Base-by-base conservation (phyloP, 1,139 yeast genomes). In the Kurtzmaniella quercitrusa region DNA sequence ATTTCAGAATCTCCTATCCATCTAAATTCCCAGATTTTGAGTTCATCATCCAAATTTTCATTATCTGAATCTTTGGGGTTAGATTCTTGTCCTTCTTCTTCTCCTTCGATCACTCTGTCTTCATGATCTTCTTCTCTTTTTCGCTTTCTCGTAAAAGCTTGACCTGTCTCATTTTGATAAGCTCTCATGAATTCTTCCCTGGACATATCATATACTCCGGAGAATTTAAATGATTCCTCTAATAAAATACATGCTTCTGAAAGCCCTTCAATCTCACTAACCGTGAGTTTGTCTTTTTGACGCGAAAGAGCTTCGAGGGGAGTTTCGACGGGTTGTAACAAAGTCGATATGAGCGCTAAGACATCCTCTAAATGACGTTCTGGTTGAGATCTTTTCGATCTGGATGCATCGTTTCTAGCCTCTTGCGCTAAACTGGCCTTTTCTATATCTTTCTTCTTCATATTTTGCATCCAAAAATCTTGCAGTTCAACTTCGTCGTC, bases 221-320 rank as follows among this genome's bases (percentile, higher is more conserved):
- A 48, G 11, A 72, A 42, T 0, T 72, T 73, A 40, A 70, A 66
- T 8, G 66, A 70, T 21, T 56, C 56, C 33, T 71, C 56, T 17
- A 84, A 57, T 15, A 56, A 50, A 37, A 80, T 81, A 41, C 83
- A 72, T 8, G 61, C 50, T 17, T 74, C 83, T 0, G 91, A 80
- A 3, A 83, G 63, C 2, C 47, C 39, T 19, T 34, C 37, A n/a
- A 34, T 12, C 7, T 19, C 21, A 8, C n/a, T 18, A n/a, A 18
- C 21, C 4, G 23, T 9, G 15, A 19, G 57, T 40, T 47, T 53
- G 30, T 45, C 54, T 45, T 54, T 56, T 32, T 66, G 65, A 41
- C 83, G 56, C 14, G 74, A 75, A 30, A 82, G 59, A 0, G 84
- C 80, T 51, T 84, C 91, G 56, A 82, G 49, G 2, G 87, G 76